Base-by-base conservation (phyloP, 1,284 basidiomycete species). In the Trametes sp. region DNA sequence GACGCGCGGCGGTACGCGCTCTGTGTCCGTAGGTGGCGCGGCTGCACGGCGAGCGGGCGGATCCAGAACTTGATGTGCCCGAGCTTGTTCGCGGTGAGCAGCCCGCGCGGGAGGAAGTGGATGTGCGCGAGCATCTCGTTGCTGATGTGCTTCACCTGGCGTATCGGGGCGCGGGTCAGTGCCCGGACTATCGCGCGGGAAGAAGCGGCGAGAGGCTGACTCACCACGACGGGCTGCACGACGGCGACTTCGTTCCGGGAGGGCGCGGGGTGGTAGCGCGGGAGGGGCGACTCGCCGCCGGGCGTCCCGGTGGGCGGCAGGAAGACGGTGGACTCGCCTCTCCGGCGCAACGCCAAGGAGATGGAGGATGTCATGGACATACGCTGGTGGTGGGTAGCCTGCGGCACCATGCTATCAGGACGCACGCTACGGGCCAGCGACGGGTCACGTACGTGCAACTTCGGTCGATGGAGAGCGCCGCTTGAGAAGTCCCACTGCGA, bases 401-500 rank as follows among this genome's bases (percentile, higher is more conserved):
- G 71, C n/a, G n/a, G n/a, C n/a, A n/a, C n/a, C n/a, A n/a, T n/a
- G 21, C n/a, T 6, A 35, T 5, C 45, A 50, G 38, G 13, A 23
- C 8, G 14, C 9, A 23, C 7, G 10, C n/a, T n/a, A n/a, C n/a
- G n/a, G n/a, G n/a, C n/a, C 13, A 41, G 14, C 11, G 26, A 38
- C n/a, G n/a, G n/a, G n/a, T n/a, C n/a, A 53, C 63, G 64, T 56
- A 75, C 75, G 52, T 86, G 84, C 2, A 86, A 77, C 73, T 93
- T 94, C 26, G 92, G 91, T 62, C 92, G 80, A 69, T 94, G 87
- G 54, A 94, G 74, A 14, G 87, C 84, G 59, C 92, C 86, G 72
- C 88, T 91, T 1, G 92, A 94, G 69, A 97, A 95, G 75, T 98
- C 95, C 95, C 95, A 97, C 90, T 94, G 63, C 95, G 95, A 97